Percentiles rank a stretch among this genome's conserved stretches.
Evolutionary conservation across 2,329 filamentous ascomycete species (phyloP).

Genomic region (Chrysosporium queenslandicum): DNA sequence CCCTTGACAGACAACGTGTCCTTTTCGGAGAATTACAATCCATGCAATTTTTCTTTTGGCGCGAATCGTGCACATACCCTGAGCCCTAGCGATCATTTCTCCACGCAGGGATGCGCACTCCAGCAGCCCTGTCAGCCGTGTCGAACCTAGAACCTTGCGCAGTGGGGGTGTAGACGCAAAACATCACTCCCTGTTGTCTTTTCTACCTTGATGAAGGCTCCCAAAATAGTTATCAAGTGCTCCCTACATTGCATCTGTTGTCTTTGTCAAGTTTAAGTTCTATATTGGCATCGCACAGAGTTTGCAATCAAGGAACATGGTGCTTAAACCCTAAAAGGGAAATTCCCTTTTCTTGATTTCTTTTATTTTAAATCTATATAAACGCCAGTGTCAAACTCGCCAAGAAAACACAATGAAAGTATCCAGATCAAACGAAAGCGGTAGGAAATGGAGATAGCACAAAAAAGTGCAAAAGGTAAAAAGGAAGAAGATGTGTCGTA

Average conservation of each 20-base stretch:
- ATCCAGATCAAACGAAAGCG: not conserved
- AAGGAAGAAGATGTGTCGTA: not conserved
- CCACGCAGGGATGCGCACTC: not conserved
- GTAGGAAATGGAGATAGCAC: not conserved
- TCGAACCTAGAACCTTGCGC: not conserved
- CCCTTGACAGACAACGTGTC: too few relatives aligned
- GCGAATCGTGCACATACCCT: too few relatives aligned
- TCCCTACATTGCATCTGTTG: too few relatives aligned
- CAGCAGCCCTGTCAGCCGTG: not conserved
- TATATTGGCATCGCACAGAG: too few relatives aligned
- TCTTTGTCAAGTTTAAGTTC: too few relatives aligned
- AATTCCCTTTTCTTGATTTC: not conserved
- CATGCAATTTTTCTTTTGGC: too few relatives aligned
- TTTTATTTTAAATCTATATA: slow-evolving; percentile 3
- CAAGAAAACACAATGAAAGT: not conserved
- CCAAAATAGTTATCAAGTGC: too few relatives aligned
- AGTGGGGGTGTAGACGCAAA: too few relatives aligned
- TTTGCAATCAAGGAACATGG: too few relatives aligned
- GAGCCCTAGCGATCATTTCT: too few relatives aligned
- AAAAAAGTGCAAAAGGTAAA: not conserved
- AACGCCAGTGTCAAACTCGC: slow-evolving; percentile 6
- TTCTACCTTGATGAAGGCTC: too few relatives aligned
- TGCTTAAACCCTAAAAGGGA: not conserved
- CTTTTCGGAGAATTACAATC: too few relatives aligned
- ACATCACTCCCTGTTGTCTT: not conserved